A percentile compares a stretch with the other conserved stretches of the same genome.
phyloP scores from a whole-genome alignment of 2,329 filamentous ascomycete genomes.

The Aureobasidium sp. region DNA sequence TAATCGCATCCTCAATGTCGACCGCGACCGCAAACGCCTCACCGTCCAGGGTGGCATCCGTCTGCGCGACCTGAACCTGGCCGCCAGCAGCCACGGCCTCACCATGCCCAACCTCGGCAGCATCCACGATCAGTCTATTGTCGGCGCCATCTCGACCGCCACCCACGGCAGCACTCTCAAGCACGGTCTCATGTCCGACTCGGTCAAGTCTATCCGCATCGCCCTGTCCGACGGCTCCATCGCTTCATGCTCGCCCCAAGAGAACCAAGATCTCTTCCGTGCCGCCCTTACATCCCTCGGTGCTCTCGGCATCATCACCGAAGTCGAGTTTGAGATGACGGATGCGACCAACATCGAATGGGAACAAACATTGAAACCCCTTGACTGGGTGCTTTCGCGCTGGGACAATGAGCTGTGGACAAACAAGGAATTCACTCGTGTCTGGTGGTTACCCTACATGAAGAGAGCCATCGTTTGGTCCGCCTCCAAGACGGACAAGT shows the following conservation, averaged over 20 bases:
- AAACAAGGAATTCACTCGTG: conserved; percentile 77
- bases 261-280: conserved; percentile 74
- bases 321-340: conserved; percentile 77
- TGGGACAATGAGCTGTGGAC: conserved; percentile 78
- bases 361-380: conserved; percentile 69
- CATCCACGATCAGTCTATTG: conserved; percentile 90
- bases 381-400: conserved; percentile 59
- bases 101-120: conserved; percentile 89
- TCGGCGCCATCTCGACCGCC: conserved; percentile 84
- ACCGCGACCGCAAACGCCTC: conserved; percentile 58
- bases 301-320: conserved; percentile 81
- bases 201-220: conserved; percentile 66
- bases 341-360: conserved; percentile 79
- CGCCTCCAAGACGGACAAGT: conserved; percentile 67
- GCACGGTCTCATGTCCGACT: conserved; percentile 79
- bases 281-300: conserved; percentile 83
- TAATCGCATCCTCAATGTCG: conserved; percentile 63
- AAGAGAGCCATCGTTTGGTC: conserved; percentile 82
- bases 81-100: conserved; percentile 67
- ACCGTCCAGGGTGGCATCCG: conserved; percentile 85
- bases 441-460: conserved; percentile 97
- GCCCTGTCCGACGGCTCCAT: conserved; percentile 74
- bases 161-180: conserved; percentile 83
- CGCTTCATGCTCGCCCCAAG: conserved; percentile 59
- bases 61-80: conserved; percentile 63